Percentiles rank a stretch among this genome's conserved stretches.
Evolutionary conservation across 192 early-diverging fungal species (phyloP).

Genomic region (Helicostylum pulchrum): DNA sequence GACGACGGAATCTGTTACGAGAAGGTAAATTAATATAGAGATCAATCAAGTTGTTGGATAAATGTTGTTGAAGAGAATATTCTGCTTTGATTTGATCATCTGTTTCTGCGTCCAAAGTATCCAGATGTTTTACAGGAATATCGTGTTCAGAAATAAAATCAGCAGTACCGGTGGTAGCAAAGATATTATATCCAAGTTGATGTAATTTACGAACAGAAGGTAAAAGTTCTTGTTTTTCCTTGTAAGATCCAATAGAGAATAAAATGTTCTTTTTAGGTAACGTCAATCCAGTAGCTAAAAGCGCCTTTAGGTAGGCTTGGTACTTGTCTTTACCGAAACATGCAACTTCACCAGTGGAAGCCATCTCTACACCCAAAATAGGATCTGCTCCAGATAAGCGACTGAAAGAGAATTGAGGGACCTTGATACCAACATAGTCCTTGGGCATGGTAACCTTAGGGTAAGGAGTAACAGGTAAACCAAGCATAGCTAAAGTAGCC

Average conservation of each 20-base stretch:
- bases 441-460: conserved; percentile 65
- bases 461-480: conserved; percentile 76
- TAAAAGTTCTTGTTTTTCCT: conserved; percentile 97
- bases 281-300: conserved; percentile 89
- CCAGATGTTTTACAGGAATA: conserved; percentile 88
- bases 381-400: conserved; percentile 96
- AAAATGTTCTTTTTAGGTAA: conserved; percentile 95
- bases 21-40: conserved; percentile 99
- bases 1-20: conserved; percentile 93
- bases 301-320: conserved; percentile 95
- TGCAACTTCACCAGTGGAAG: conserved; percentile 98
- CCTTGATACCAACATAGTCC: conserved; percentile 94
- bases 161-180: conserved; percentile 95
- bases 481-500: conserved; percentile 93
- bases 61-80: conserved; percentile 91
- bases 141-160: conserved; percentile 96
- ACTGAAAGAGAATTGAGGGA: conserved; percentile 96
- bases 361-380: conserved; percentile 98
- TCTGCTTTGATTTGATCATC: conserved; percentile 67
- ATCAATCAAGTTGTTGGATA: conserved; percentile 96
- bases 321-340: conserved; percentile 98
- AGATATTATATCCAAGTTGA: conserved; percentile 85
- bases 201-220: conserved; percentile 83
- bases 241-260: conserved; percentile 95
- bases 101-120: conserved; percentile 61